phyloP scores from a whole-genome alignment of 805 yeast species.

The Grigorovia yakushimaensis region DNA sequence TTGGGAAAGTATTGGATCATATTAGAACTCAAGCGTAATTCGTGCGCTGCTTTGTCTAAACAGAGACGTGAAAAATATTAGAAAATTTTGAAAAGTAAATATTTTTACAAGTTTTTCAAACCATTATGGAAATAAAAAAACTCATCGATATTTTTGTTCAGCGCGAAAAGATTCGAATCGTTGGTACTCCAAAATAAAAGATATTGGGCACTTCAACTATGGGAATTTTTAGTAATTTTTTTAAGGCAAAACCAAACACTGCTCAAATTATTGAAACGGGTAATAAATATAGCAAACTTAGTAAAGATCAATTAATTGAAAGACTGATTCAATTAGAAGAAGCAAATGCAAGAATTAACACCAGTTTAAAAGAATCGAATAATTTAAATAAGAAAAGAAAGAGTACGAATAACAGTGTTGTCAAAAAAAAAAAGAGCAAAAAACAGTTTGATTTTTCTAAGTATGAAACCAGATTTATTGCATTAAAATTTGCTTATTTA shows the following conservation, averaged over 20 bases:
- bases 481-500: constrained; percentile 72
- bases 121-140: not conserved
- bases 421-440: constrained; percentile 24
- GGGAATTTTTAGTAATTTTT: constrained; percentile 12
- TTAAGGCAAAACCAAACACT: constrained; percentile 7
- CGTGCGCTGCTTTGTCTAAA: too few species aligned
- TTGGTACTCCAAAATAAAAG: too few species aligned
- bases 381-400: not conserved
- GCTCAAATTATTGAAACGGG: not conserved
- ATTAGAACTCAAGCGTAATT: too few species aligned
- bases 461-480: constrained; percentile 57
- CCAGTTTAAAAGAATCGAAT: not conserved
- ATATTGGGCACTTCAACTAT: constrained; percentile 2
- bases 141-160: not conserved
- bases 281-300: constrained; percentile 37
- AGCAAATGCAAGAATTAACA: not conserved
- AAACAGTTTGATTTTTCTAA: constrained; percentile 57
- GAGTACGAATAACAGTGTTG: not conserved
- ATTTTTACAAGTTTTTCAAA: too few species aligned
- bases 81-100: too few species aligned
- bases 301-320: constrained; percentile 51
- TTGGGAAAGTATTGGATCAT: too few species aligned
- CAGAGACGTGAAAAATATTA: too few species aligned
- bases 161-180: too few species aligned
- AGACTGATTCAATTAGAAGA: constrained; percentile 49